Base-by-base conservation (phyloP, 2,329 filamentous ascomycete species). In the Phialophora macrospora region DNA sequence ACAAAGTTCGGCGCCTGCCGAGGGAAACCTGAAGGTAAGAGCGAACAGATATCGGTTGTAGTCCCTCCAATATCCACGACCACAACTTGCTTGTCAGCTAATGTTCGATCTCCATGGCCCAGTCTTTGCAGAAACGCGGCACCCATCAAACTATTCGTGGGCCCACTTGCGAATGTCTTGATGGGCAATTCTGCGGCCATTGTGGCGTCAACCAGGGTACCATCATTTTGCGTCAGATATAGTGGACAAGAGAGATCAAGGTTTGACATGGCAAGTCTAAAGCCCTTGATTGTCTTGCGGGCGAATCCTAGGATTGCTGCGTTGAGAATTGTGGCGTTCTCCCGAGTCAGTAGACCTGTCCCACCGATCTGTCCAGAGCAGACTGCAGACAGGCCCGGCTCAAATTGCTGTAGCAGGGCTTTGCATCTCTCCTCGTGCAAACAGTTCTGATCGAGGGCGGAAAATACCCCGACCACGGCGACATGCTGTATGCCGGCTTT, bases 311-410 rank as follows among this genome's bases (percentile, higher is more conserved):
- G 76, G 38, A 89, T 87, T 1, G 86, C 82, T 0, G 86, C 87
- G 68, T 90, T 89, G 22, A 90, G 77, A 20, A 89, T 87, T 1
- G 85, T 83, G 0, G 87, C 87, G 71, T 89, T 89, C 73, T 89
- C 87, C 44, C 87, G 80, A 75, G 88, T 87, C 11, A 83, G 67
- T 0, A 83, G 71, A 0, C 82, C 82, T 0, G 79, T 78, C 1
- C 77, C 78, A 0, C 79, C 81, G 20, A 83, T 79, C 26, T 78
- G 74, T 41, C 79, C 77, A 0, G 80, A 82, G 65, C 79, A 82
- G 0, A 81, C 79, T 0, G 82, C 74, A 0, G 74, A 72, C 0
- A 81, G 67, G 4, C 67, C 69, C 0, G 80, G 79, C 4, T 72
- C 72, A 11, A 75, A 74, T 3, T 78, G 65, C 0, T 75, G 74